Evolutionary conservation across 2,329 filamentous ascomycete species (phyloP), one percentile per base, ranked within the genome.

Genomic region (Diaporthe vexans): DNA sequence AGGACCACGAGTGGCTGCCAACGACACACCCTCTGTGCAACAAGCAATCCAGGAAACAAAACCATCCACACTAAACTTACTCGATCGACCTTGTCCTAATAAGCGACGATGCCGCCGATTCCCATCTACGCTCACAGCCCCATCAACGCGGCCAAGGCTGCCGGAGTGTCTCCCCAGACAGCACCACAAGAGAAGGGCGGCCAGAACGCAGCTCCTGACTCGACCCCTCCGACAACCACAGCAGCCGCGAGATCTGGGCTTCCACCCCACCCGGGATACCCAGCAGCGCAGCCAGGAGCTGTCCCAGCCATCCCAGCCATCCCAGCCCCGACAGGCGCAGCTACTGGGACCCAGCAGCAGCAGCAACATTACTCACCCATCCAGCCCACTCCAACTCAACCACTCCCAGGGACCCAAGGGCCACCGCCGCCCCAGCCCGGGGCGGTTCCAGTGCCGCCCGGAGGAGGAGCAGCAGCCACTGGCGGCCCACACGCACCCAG

Each of bases 391-490:
- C 85, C 86, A 61, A 88, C 87, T 11, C 81, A 79, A 75, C 80
- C 80, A 58, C 75, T 80, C 63, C 35, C 57, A 26, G 76, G 78
- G 35, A 75, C 77, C 65, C 77, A 81, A 58, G 83, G 82, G 21
- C 90, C 90, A 63, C 86, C 89, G 72, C 82, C 86, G 76, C 90
- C 90, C 40, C 89, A 91, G 77, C 90, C 90, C 51, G 90, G 89
- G 71, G 88, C 89, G 52, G 83, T 86, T 57, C 90, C 90, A 52
- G 79, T 83, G 58, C 82, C 87, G 65, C 78, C 84, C 33, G 79
- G 79, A 71, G 76, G 29, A 26, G 76, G 13, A 43, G 40, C 37
- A 26, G 52, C 46, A 48, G 46, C 37, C 2, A 40, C 11, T 40
- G 37, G 54, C n/a, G 65, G 59, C 21, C 74, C 74, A n/a, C 67